Percentiles rank a stretch among this genome's conserved stretches.
phyloP scores from a whole-genome alignment of 108 stramenopile species.

The Pseudonitzschia multistriata region DNA sequence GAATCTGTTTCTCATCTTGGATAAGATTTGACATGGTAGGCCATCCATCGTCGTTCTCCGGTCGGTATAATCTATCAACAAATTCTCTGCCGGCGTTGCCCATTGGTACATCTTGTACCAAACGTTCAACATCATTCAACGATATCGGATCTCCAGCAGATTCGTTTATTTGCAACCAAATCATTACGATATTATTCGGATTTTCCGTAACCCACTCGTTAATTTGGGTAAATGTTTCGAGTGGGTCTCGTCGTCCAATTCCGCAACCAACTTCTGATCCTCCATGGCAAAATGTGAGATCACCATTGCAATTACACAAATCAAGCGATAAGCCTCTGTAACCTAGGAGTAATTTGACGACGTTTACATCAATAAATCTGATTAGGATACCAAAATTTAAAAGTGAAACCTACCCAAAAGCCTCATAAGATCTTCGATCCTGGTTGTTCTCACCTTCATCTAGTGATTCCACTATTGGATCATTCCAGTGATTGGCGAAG shows the following conservation, averaged over 20 bases:
- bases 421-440: not conserved
- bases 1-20: slow-evolving; percentile 44
- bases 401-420: not conserved
- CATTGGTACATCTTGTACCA: slow-evolving; percentile 10
- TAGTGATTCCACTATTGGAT: slow-evolving; percentile 29
- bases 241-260: slow-evolving; percentile 49
- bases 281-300: slow-evolving; percentile 53
- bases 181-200: slow-evolving; percentile 51
- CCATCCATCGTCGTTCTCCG: slow-evolving; percentile 37
- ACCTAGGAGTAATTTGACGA: slow-evolving; percentile 26
- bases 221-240: slow-evolving; percentile 46
- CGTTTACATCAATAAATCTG: no score
- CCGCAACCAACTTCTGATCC: slow-evolving; percentile 31
- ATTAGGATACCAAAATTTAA: not conserved
- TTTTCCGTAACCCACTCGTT: slow-evolving; percentile 44
- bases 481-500: slow-evolving; percentile 48
- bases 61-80: slow-evolving; percentile 18
- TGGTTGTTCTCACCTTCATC: slow-evolving; percentile 17
- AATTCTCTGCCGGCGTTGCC: slow-evolving; percentile 4
- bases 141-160: slow-evolving; percentile 23
- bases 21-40: slow-evolving; percentile 59
- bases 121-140: slow-evolving; percentile 21
- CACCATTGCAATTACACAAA: slow-evolving; percentile 59
- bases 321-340: slow-evolving; percentile 63
- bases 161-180: slow-evolving; percentile 56